Percentiles rank a stretch among this genome's conserved stretches.
Conservation (phyloP, 2,329 filamentous ascomycete genomes). For the Phialophora verrucosa region DNA sequence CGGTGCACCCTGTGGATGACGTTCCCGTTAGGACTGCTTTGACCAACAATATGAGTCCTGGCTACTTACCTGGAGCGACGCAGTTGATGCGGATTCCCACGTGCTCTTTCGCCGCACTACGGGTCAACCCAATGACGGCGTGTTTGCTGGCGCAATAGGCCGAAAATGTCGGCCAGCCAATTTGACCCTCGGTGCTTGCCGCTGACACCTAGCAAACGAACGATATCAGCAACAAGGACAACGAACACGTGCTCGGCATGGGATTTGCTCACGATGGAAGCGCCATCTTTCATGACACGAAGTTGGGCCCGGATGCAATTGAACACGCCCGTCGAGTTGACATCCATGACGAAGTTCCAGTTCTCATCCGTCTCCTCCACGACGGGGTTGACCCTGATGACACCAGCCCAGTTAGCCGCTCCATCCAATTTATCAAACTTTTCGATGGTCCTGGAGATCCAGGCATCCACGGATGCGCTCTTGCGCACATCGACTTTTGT, state of each 20-base stretch:
- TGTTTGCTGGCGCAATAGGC: conserved; percentile 53
- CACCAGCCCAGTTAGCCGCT: conserved; percentile 33
- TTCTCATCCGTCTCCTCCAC: conserved; percentile 47
- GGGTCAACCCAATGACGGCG: conserved; percentile 52
- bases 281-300: conserved; percentile 48
- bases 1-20: conserved; percentile 16
- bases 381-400: conserved; percentile 40
- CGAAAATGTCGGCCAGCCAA: conserved; percentile 46
- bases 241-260: too few relatives aligned
- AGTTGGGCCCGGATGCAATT: conserved; percentile 50
- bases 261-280: conserved; percentile 47
- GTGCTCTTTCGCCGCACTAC: conserved; percentile 45
- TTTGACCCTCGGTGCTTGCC: conserved; percentile 40
- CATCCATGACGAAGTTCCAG: conserved; percentile 50
- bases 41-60: neutral
- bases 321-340: conserved; percentile 50
- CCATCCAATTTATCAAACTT: conserved; percentile 31
- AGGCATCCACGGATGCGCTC: conserved; percentile 28
- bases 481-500: conserved; percentile 31
- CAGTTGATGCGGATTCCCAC: conserved; percentile 48
- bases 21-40: neutral
- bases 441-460: conserved; percentile 30
- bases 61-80: conserved; percentile 44
- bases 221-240: neutral
- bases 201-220: conserved; percentile 28